Percentiles rank a stretch among this genome's conserved stretches.
phyloP scores from a whole-genome alignment of 2,329 filamentous ascomycete species.

The Aspergillus sp. region DNA sequence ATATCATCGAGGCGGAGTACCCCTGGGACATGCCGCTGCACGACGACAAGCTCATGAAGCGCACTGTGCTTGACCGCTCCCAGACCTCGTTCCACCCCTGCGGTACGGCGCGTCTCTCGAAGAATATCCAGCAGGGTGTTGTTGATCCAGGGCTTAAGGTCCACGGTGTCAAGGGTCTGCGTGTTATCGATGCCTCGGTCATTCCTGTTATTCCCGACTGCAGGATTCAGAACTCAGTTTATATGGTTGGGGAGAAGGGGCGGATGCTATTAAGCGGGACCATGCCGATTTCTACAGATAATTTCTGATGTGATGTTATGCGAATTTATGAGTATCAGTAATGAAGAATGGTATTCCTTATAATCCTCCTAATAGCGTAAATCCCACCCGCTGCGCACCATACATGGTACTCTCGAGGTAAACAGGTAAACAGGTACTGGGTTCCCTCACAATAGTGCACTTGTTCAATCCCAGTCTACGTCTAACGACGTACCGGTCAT shows the following conservation, averaged over 20 bases:
- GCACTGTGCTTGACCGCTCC: slow-evolving; percentile 53
- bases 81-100: slow-evolving; percentile 46
- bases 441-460: too few relatives aligned
- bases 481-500: too few relatives aligned
- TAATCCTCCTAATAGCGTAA: too few relatives aligned
- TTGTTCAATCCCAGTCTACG: too few relatives aligned
- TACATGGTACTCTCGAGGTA: too few relatives aligned
- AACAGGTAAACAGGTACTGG: too few relatives aligned
- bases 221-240: slow-evolving; percentile 61
- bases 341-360: too few relatives aligned
- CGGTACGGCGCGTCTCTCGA: slow-evolving; percentile 55
- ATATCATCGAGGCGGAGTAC: slow-evolving; percentile 46
- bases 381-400: too few relatives aligned
- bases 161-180: slow-evolving; percentile 54
- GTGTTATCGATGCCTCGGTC: slow-evolving; percentile 57
- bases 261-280: slow-evolving; percentile 28
- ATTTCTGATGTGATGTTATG: not conserved
- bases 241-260: slow-evolving; percentile 58
- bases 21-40: slow-evolving; percentile 61
- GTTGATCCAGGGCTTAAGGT: slow-evolving; percentile 51
- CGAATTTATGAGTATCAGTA: too few relatives aligned
- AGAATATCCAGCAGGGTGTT: slow-evolving; percentile 37
- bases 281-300: slow-evolving; percentile 25
- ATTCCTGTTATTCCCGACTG: slow-evolving; percentile 57
- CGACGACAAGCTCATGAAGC: slow-evolving; percentile 57